Evolutionary conservation across 345 rosid genomes (phyloP).

Genomic region (Syzygium jambos): DNA sequence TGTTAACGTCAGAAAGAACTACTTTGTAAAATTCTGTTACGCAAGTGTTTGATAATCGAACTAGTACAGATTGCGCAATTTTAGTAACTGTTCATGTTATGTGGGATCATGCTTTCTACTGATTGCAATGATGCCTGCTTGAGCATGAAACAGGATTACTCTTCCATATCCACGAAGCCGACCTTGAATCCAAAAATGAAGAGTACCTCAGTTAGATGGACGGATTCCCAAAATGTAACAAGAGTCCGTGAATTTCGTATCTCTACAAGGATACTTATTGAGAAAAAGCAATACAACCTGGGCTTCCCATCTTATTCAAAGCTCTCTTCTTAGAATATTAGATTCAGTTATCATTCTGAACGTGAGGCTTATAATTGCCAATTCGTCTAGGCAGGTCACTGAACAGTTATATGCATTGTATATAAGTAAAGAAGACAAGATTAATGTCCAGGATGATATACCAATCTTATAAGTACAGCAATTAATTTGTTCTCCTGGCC

Average conservation of each 20-base stretch:
- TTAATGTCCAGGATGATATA: not conserved
- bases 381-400: not conserved
- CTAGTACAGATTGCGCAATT: no score
- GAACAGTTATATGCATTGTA: not conserved
- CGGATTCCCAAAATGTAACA: not conserved
- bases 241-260: not conserved
- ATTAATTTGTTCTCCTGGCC: not conserved
- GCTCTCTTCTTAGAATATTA: not conserved
- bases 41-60: no score
- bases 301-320: not conserved
- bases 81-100: not conserved
- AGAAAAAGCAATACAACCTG: not conserved
- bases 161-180: fast-evolving
- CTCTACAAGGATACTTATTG: not conserved
- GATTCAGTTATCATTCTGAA: not conserved
- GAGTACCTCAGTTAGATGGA: not conserved
- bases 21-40: no score
- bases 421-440: not conserved
- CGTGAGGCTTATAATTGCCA: not conserved
- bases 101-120: not conserved
- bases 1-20: no score
- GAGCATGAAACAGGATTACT: not conserved
- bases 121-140: not conserved
- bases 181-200: not conserved
- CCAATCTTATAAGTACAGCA: not conserved